Percentiles rank a stretch among this genome's conserved stretches.
These are phyloP conservation scores for Silene latifolia DNA, from an alignment of 148 eudicot species.

Conservation along the genomic window DNA sequence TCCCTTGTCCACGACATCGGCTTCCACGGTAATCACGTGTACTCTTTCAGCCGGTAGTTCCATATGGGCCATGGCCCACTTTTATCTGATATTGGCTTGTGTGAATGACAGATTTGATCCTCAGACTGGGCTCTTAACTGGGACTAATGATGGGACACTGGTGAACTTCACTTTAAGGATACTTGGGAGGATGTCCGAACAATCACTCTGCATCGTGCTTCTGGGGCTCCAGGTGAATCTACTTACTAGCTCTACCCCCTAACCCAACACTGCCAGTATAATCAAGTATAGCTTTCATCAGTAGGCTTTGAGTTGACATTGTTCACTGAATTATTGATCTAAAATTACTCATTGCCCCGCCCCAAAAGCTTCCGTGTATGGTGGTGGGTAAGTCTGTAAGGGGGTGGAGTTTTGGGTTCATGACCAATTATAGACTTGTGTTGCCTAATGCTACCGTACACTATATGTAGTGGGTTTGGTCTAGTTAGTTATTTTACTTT, in stretches of 20 bases:
- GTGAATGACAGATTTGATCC: constrained; percentile 69
- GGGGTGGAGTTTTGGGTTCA: no score
- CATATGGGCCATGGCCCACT: not conserved
- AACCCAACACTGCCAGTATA: not conserved
- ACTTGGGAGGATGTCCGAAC: constrained; percentile 69
- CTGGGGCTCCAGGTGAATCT: constrained; percentile 66
- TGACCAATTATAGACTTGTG: no score
- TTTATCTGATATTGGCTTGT: constrained; percentile 7
- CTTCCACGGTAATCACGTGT: constrained; percentile 63
- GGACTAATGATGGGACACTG: constrained; percentile 91
- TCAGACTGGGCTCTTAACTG: constrained; percentile 82
- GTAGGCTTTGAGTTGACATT: no score
- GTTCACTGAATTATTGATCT: no score
- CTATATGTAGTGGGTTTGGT: not conserved
- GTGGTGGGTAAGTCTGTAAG: no score
- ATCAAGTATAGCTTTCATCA: no score
- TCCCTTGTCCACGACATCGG: constrained; percentile 95
- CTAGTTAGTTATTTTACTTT: not conserved
- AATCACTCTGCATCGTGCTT: constrained; percentile 63
- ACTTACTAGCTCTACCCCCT: not conserved
- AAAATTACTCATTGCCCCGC: no score
- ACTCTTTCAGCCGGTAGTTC: not conserved
- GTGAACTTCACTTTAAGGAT: constrained; percentile 69
- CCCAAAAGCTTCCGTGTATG: no score
- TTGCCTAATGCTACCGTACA: not conserved